Evolutionary conservation across 768 basidiomycete species (phyloP), one percentile per base, ranked within the genome.

Genomic region (Kwoniella shandongensis): DNA sequence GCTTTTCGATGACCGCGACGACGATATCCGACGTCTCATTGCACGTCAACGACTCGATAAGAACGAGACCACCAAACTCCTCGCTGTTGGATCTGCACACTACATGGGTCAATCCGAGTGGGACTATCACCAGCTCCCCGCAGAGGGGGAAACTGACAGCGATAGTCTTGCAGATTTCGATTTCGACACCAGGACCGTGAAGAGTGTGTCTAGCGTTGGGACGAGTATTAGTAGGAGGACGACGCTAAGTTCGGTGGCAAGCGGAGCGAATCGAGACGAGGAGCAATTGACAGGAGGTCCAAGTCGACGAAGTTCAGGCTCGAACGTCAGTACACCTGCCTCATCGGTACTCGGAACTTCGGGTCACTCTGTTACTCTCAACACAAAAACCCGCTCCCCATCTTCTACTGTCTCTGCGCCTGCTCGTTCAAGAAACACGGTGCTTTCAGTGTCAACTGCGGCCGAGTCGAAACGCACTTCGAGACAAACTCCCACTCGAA

Each of bases 1-100:
- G 13, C 13, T 6, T 32, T 32, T 32, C 32, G 13, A 32, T 32
- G 32, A 32, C 13, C 82, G 84, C 51, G 72, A 83, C 17, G 87
- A 89, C 55, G 86, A 89, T 66, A 85, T 86, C 18, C 78, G 85
- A 20, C 75, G 77, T 20, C 84, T 87, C 2, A 84, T 88, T 23
- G 85, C 86, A 59, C 85, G 85, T 18, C 79, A 84, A 23, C 85
- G 85, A 17, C 82, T 82, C 12, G 86, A 86, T 30, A 85, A 85
- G 83, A 84, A 81, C 61, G 83, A 82, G 10, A 57, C 47, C 22
- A 27, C 44, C n/a, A 54, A 54, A 15, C 25, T 57, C 6, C 56
- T 70, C 25, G 11, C 32, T 32, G 7, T 6, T 32, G 32, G 32
- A 6, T 83, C 79, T 76, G 57, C 78, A 59, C 32, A 69, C 66